Percentiles rank a stretch among this genome's conserved stretches.
These are phyloP conservation scores for Stagonosporopsis cucurbitacearum DNA, from an alignment of 2,329 filamentous ascomycete species.

Conservation along the genomic window DNA sequence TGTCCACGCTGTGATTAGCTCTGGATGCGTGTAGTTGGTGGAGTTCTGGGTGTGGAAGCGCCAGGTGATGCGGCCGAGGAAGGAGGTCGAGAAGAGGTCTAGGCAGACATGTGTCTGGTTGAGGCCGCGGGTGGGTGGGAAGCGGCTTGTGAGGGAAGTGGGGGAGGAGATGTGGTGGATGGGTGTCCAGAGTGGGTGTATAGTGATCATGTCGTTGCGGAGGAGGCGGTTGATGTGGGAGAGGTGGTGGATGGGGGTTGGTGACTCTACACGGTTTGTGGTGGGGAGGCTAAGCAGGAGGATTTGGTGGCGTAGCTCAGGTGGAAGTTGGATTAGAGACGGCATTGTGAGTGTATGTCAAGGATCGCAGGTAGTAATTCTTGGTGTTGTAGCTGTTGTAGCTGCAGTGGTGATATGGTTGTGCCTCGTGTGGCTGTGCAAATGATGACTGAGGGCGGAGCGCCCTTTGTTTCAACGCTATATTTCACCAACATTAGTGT, in stretches of 20 bases:
- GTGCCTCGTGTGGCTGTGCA: not conserved
- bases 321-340: not conserved
- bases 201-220: not conserved
- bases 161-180: not conserved
- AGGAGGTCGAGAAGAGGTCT: conserved; percentile 1
- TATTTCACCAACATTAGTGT: not conserved
- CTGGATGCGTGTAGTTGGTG: not conserved
- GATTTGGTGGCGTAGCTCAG: conserved; percentile 5
- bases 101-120: conserved; percentile 2
- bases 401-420: not conserved
- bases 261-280: not conserved
- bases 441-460: not conserved
- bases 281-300: not conserved
- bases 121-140: not conserved
- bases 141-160: not conserved
- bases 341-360: not conserved
- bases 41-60: not conserved
- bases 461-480: not conserved
- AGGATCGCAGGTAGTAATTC: not conserved
- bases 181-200: not conserved
- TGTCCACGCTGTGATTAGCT: not conserved
- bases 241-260: not conserved
- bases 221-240: conserved; percentile 1
- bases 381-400: not conserved
- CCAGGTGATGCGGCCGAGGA: not conserved